Conservation (phyloP, 1,284 basidiomycete genomes). For the Ustilago loliicola region DNA sequence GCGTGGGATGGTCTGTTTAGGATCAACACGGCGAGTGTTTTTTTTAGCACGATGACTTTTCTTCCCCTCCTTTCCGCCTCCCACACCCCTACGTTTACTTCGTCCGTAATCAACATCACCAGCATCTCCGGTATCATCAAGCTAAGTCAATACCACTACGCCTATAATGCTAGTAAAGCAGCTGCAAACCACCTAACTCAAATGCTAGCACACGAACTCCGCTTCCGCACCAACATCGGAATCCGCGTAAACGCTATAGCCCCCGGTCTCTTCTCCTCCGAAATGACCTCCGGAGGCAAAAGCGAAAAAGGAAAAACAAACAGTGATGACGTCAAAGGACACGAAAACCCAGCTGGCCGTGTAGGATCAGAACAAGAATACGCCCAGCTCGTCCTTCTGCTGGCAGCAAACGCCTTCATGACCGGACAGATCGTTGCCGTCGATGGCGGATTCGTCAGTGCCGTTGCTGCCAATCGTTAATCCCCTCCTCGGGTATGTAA, state of each 20-base stretch:
- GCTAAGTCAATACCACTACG: conserved; percentile 50
- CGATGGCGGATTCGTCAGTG: conserved; percentile 60
- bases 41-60: conserved; percentile 63
- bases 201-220: conserved; percentile 60
- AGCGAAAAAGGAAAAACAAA: conserved; percentile 34
- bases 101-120: conserved; percentile 59
- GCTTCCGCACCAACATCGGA: conserved; percentile 34
- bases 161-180: conserved; percentile 63
- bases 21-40: conserved; percentile 52
- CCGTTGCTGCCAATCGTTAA: conserved; percentile 41
- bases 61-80: conserved; percentile 53
- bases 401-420: conserved; percentile 54
- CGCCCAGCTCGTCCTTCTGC: conserved; percentile 51
- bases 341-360: conserved; percentile 55
- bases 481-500: no score
- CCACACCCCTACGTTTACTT: conserved; percentile 13
- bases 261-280: conserved; percentile 56
- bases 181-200: conserved; percentile 61
- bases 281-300: conserved; percentile 55
- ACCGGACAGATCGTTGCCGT: conserved; percentile 57
- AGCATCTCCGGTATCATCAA: conserved; percentile 56
- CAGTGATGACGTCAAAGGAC: conserved; percentile 25
- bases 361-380: conserved; percentile 55
- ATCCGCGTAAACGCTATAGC: conserved; percentile 62
- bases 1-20: conserved; percentile 51